Conservation (phyloP, 441 rosid species). For the Mallotus japonicus region DNA sequence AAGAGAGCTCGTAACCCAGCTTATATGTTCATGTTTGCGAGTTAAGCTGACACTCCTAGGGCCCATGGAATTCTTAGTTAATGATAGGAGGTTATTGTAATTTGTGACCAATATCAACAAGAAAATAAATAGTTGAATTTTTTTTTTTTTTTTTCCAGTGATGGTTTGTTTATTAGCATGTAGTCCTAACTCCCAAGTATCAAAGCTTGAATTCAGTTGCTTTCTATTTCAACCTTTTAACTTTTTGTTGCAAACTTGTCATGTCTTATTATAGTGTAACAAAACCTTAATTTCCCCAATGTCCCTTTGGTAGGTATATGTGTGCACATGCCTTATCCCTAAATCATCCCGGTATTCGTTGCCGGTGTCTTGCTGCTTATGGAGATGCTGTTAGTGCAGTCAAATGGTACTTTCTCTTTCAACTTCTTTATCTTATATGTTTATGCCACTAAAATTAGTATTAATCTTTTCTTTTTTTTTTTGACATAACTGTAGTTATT, state of each 20-base stretch:
- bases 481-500: constrained; percentile 12
- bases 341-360: constrained; percentile 97
- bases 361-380: constrained; percentile 97
- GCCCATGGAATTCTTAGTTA: background rate
- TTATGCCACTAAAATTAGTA: background rate
- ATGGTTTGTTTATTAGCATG: background rate
- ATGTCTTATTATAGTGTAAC: background rate
- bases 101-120: no score
- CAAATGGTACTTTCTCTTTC: constrained; percentile 62
- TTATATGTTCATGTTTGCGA: no score
- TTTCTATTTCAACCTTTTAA: background rate
- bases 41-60: no score
- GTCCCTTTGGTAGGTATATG: constrained; percentile 71
- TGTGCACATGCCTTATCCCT: constrained; percentile 95
- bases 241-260: background rate
- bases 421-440: background rate
- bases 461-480: background rate
- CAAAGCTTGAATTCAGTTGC: background rate
- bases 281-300: background rate
- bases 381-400: constrained; percentile 99
- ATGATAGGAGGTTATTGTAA: background rate
- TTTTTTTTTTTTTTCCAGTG: no score
- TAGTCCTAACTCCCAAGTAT: background rate
- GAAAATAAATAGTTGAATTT: no score
- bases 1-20: no score